These are phyloP conservation scores for Delphinella strobiligena DNA, from an alignment of 2,329 filamentous ascomycete species.

Conservation along the genomic window DNA sequence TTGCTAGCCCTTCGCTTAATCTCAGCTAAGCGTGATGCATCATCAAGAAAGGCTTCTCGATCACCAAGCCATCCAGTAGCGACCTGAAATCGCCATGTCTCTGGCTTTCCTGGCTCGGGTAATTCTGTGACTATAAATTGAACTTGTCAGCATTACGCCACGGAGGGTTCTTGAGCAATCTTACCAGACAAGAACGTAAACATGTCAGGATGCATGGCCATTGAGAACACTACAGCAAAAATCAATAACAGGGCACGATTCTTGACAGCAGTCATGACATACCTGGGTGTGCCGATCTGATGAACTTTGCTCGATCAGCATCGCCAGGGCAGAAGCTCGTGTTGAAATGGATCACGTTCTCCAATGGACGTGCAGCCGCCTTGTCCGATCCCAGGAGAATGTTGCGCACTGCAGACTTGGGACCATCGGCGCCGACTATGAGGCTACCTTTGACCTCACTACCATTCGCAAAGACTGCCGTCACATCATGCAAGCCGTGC, in stretches of 20 bases:
- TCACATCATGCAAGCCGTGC: constrained; percentile 8
- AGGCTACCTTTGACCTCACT: constrained; percentile 10
- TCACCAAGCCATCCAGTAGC: constrained; percentile 11
- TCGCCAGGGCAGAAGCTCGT: constrained; percentile 11
- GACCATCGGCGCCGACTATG: constrained; percentile 16
- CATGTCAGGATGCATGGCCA: constrained; percentile 6
- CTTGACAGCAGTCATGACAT: background rate
- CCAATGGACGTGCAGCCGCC: background rate
- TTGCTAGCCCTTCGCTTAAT: constrained; percentile 11
- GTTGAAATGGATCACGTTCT: constrained; percentile 9
- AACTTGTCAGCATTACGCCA: background rate
- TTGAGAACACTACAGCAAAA: constrained; percentile 1
- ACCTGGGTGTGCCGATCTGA: constrained; percentile 11
- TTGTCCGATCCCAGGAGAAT: constrained; percentile 8
- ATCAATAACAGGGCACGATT: too few relatives aligned
- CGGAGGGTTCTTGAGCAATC: background rate
- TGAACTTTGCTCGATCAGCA: constrained; percentile 10
- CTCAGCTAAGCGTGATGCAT: constrained; percentile 1
- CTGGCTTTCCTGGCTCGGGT: constrained; percentile 9
- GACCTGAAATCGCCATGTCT: constrained; percentile 12
- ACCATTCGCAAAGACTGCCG: constrained; percentile 12
- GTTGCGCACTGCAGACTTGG: constrained; percentile 13
- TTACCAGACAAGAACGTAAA: constrained; percentile 8
- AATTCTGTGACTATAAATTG: constrained; percentile 10
- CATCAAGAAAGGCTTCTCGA: background rate